phyloP scores from a whole-genome alignment of 1,284 basidiomycete species.

The Coniferiporia sulphurascens region DNA sequence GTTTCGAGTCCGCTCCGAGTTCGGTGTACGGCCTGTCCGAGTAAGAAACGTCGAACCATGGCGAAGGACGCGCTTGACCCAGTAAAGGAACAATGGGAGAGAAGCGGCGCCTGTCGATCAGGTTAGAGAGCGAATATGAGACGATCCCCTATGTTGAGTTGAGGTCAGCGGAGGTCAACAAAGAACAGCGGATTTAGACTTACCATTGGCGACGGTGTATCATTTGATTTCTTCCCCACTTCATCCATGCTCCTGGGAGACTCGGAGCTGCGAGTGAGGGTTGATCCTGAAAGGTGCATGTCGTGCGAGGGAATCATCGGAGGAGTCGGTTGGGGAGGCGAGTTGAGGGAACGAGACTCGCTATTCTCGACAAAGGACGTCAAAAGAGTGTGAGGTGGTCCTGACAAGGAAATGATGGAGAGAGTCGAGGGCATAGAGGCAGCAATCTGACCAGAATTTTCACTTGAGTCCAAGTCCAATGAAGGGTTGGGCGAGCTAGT shows the following conservation, averaged over 20 bases:
- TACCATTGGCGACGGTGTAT: background rate
- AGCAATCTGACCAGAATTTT: background rate
- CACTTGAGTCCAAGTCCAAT: background rate
- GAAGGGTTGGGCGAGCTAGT: background rate
- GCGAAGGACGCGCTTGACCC: background rate
- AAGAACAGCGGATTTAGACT: background rate
- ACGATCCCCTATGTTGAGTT: background rate
- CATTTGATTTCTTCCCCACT: background rate
- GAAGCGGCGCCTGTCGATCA: background rate
- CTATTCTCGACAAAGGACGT: background rate
- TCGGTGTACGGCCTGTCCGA: background rate
- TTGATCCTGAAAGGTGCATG: background rate
- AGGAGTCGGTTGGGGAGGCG: background rate
- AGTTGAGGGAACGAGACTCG: background rate
- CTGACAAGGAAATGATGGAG: background rate
- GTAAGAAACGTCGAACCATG: background rate
- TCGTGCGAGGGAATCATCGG: background rate
- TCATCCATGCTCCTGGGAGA: background rate
- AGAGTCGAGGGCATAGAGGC: background rate
- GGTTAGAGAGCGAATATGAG: background rate
- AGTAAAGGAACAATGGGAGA: background rate
- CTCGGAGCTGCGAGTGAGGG: background rate
- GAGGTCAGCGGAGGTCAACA: background rate
- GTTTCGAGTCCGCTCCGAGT: background rate
- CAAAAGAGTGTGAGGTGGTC: background rate